Percentiles rank a stretch among this genome's conserved stretches.
Evolutionary conservation across 139 green algal species (phyloP).

Genomic region (Nannochloris sp.): DNA sequence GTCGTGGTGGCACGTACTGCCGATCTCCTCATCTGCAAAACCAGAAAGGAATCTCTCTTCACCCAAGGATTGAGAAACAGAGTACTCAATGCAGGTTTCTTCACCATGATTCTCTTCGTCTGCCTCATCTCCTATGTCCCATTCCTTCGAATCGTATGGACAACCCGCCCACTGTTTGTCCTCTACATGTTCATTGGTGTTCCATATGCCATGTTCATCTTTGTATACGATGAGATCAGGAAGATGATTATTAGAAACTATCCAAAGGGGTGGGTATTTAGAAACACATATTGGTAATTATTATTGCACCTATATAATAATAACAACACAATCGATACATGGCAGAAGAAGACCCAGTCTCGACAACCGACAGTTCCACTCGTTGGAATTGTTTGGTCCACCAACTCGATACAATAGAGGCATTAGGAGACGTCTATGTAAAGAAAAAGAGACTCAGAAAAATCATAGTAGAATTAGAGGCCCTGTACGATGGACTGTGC

Average conservation of each 20-base stretch:
- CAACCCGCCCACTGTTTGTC: conserved; percentile 46
- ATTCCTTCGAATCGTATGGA: conserved; percentile 47
- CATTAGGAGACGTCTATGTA: not conserved
- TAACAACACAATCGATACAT: not conserved
- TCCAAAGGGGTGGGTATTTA: conserved; percentile 44
- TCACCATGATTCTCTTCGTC: conserved; percentile 50
- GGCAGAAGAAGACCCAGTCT: not conserved
- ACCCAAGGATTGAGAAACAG: conserved; percentile 44
- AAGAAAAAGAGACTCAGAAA: not conserved
- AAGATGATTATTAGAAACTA: conserved; percentile 49
- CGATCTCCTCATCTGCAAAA: conserved; percentile 70
- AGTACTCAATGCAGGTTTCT: conserved; percentile 57
- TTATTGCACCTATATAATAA: not conserved
- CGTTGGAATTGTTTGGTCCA: not conserved
- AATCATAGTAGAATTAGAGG: too few species aligned
- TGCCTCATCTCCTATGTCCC: conserved; percentile 53
- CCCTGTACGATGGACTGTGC: not conserved
- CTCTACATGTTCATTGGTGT: conserved; percentile 59
- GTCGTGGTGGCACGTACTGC: conserved; percentile 52
- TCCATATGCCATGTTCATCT: conserved; percentile 55
- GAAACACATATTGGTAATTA: conserved; percentile 47
- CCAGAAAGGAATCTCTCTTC: conserved; percentile 60
- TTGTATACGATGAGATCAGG: conserved; percentile 61
- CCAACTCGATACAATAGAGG: not conserved
- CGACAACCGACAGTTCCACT: not conserved